A percentile compares a stretch with the other conserved stretches of the same genome.
These are phyloP conservation scores for Magnusiomyces ingens DNA, from an alignment of 1,139 yeast genomes.

Conservation along the genomic window DNA sequence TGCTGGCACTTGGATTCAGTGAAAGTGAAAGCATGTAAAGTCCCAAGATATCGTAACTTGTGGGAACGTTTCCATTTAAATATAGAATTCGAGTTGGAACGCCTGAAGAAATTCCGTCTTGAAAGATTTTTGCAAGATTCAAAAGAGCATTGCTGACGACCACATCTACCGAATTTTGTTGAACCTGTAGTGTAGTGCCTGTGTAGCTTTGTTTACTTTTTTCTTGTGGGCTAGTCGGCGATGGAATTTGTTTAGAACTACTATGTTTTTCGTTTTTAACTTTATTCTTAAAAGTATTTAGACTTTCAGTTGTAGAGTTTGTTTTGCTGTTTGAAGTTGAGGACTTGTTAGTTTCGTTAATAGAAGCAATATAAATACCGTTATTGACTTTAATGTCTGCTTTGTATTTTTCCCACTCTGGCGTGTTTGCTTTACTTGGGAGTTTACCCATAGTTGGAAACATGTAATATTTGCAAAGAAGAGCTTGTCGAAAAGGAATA, in stretches of 20 bases:
- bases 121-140: slow-evolving; percentile 32
- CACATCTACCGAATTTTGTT: slow-evolving; percentile 7
- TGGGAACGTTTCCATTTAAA: slow-evolving; percentile 28
- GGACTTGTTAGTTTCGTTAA: neutral
- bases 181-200: neutral
- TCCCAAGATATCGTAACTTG: slow-evolving; percentile 27
- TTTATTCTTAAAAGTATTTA: too few species aligned
- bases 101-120: slow-evolving; percentile 32
- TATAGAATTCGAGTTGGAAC: slow-evolving; percentile 24
- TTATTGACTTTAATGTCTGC: neutral
- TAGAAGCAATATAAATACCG: neutral
- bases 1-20: slow-evolving; percentile 30
- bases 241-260: neutral
- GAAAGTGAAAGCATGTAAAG: slow-evolving; percentile 30
- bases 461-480: slow-evolving; percentile 7
- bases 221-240: slow-evolving; percentile 4
- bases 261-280: too few species aligned
- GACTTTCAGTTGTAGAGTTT: too few species aligned
- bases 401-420: slow-evolving; percentile 12
- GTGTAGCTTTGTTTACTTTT: neutral
- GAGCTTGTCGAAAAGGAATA: slow-evolving; percentile 8
- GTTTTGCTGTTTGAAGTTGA: neutral
- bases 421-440: slow-evolving; percentile 9
- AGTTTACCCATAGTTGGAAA: slow-evolving; percentile 12
- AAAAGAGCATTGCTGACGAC: slow-evolving; percentile 29